Base-by-base conservation (phyloP, 169 alveolate genomes). In the Plasmodium coatneyi region DNA sequence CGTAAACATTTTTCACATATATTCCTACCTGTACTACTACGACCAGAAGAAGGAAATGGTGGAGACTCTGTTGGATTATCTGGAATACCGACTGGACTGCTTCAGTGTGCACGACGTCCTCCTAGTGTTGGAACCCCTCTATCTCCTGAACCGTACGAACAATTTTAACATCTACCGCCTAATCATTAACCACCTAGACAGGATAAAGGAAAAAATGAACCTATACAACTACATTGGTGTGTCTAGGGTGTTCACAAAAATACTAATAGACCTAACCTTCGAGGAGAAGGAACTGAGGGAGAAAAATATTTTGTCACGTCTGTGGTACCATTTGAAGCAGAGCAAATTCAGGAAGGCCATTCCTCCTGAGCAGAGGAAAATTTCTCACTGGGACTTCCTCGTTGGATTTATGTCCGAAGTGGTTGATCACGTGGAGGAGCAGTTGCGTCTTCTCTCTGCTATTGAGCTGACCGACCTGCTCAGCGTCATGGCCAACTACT, bases 1-100 rank as follows among this genome's bases (percentile, higher is more conserved):
- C 19, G 94, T 90, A 3, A 90, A 60, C 10, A 90, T 90, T 2
- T 90, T 90, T 71, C 36, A 90, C 9, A 32, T 90, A 0, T 90
- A 90, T 28, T 90, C 94, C 7, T 90, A 90, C 49, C 82, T 90
- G 12, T 90, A 90, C 54, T 90, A 80, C 83, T 90, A 22, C 39
- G 84, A 90, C 52, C 70, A 80, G 74, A 90, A 90, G 16, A 90
- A 90, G 82, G 94, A 90, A 41, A 90, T 90, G 91, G 54, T 90
- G 25, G 52, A 80, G 12, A 80, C 82, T 41, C 70, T 90, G 1
- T 16, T 90, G 41, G 74, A 90, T 41, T 90, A 90, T 14, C 36
- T 90, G 34, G 70, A 80, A 54, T 90, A 90, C 30, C 70, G 94
- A 22, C 60, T 90, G 7, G 94, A 90, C 28, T 90, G 94, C 54